Conservation (phyloP, 805 yeast genomes). For the Sugiyamaella chiloensis region DNA sequence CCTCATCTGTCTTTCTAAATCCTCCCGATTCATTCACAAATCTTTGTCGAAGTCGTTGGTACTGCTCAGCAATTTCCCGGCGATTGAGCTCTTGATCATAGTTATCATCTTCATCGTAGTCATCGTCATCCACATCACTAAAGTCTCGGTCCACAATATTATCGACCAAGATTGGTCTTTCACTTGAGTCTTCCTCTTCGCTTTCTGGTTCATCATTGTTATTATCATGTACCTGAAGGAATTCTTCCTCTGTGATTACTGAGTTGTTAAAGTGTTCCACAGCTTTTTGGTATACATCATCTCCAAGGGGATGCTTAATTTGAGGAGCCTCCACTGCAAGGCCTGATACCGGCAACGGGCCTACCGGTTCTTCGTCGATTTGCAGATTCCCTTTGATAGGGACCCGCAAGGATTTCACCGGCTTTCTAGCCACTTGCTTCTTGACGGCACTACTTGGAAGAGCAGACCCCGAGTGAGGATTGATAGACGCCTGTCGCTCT, state of each 20-base stretch:
- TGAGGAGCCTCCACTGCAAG: not conserved
- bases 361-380: not conserved
- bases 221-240: slow-evolving; percentile 22
- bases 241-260: slow-evolving; percentile 24
- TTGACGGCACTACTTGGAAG: not conserved
- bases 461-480: not conserved
- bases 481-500: not conserved
- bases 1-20: slow-evolving; percentile 45
- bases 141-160: slow-evolving; percentile 38
- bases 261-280: slow-evolving; percentile 18
- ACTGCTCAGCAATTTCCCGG: slow-evolving; percentile 52
- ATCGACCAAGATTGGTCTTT: slow-evolving; percentile 41
- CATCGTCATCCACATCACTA: slow-evolving; percentile 23
- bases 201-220: slow-evolving; percentile 27
- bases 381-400: not conserved
- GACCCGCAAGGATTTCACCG: not conserved
- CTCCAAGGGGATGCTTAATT: not conserved
- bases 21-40: slow-evolving; percentile 49
- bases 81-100: slow-evolving; percentile 38
- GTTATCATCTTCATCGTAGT: slow-evolving; percentile 28
- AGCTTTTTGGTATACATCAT: slow-evolving; percentile 22
- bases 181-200: slow-evolving; percentile 29
- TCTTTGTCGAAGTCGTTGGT: slow-evolving; percentile 53
- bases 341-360: not conserved
- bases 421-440: not conserved